Percentiles rank a stretch among this genome's conserved stretches.
Evolutionary conservation across 75 land plant genomes (phyloP).

Genomic region (Sequoiadendron giganteum): DNA sequence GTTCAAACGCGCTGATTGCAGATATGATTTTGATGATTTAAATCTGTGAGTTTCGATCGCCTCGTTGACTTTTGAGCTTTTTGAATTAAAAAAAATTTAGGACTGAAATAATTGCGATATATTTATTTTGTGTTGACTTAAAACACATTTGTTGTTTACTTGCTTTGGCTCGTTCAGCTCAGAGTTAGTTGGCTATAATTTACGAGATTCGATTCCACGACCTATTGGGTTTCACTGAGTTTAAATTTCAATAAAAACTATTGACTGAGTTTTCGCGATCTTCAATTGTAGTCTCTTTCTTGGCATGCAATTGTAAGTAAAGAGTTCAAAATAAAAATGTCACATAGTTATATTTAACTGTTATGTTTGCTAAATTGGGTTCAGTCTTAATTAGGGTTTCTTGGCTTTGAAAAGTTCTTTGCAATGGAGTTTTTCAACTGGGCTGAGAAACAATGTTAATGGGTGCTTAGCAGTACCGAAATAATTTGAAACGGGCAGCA

Average conservation of each 20-base stretch:
- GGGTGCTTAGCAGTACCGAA: not conserved
- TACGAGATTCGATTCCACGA: not conserved
- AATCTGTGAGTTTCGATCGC: not conserved
- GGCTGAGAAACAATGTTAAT: not conserved
- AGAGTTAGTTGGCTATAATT: not conserved
- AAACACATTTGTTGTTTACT: not conserved
- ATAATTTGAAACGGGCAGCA: not conserved
- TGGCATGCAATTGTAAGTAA: not conserved
- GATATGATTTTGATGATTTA: not conserved
- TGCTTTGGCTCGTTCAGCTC: not conserved
- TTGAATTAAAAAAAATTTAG: not conserved
- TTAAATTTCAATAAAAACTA: not conserved
- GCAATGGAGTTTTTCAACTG: not conserved
- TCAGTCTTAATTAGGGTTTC: not conserved
- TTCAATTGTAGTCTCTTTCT: not conserved
- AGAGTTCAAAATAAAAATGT: not conserved
- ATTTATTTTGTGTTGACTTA: not conserved
- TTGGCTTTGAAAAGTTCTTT: not conserved
- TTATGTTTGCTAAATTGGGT: not conserved
- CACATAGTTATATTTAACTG: not conserved
- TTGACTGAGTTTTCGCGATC: not conserved
- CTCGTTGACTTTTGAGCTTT: not conserved
- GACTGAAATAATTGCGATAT: not conserved
- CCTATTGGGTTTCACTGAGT: not conserved
- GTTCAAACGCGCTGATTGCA: not conserved